Evolutionary conservation across 129 eudicot species (phyloP).

Genomic region (Heracleum sosnowskyi): DNA sequence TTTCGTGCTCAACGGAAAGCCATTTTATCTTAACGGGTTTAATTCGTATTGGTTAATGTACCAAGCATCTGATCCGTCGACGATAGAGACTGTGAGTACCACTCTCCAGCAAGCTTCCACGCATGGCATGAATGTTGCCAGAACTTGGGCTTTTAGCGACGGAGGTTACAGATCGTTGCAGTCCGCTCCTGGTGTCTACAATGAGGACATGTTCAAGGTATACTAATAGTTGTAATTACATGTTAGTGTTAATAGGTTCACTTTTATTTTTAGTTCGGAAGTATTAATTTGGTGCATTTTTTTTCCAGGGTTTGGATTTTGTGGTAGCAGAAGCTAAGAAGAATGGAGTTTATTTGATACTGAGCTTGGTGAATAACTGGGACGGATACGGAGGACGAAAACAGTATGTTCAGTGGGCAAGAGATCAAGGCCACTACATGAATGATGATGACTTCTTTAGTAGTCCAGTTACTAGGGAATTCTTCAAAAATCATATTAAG

Average conservation of each 20-base stretch:
- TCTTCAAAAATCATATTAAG: conserved; percentile 14
- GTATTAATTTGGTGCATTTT: background rate
- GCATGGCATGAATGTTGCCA: conserved; percentile 39
- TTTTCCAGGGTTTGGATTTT: conserved; percentile 25
- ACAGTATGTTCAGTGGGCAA: conserved; percentile 23
- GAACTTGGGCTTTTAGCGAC: conserved; percentile 58
- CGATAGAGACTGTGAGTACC: conserved; percentile 20
- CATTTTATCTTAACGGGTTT: conserved; percentile 41
- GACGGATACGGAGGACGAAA: conserved; percentile 11
- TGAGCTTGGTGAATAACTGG: conserved; percentile 14
- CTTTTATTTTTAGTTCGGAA: background rate
- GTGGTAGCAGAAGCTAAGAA: conserved; percentile 16
- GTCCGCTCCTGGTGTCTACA: conserved; percentile 33
- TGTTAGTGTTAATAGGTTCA: background rate
- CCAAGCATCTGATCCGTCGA: conserved; percentile 34
- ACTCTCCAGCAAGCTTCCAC: conserved; percentile 34
- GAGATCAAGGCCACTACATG: conserved; percentile 12
- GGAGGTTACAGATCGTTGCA: conserved; percentile 32
- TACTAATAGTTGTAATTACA: background rate
- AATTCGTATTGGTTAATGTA: conserved; percentile 56
- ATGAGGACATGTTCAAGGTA: conserved; percentile 44
- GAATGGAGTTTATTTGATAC: conserved; percentile 7
- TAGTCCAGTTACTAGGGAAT: conserved; percentile 1
- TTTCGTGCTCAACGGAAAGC: conserved; percentile 28
- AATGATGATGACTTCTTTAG: conserved; percentile 15